Conservation (phyloP, 352 stramenopile species). For the Vaucheria bursata region DNA sequence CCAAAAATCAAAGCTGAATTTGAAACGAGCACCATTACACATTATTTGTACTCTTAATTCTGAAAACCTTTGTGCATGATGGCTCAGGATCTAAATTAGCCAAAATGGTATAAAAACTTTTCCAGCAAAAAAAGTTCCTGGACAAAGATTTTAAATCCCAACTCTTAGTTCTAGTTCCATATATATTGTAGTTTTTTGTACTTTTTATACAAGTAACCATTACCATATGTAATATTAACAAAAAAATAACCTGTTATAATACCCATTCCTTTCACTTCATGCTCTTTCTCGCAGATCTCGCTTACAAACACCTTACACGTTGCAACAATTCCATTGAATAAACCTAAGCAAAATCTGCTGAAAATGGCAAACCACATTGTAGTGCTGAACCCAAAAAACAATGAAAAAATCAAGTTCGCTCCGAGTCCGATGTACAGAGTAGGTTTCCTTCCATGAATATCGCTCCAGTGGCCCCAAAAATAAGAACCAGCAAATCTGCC, state of each 20-base stretch:
- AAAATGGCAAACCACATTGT: slow-evolving; percentile 10
- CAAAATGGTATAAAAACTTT: too few species aligned
- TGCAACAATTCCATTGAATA: slow-evolving; percentile 25
- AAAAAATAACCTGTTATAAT: slow-evolving; percentile 39
- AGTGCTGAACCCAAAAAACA: background rate
- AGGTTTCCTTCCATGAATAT: slow-evolving; percentile 25
- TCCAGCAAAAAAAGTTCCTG: too few species aligned
- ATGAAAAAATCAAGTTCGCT: background rate
- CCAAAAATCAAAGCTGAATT: too few species aligned
- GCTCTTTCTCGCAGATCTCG: slow-evolving; percentile 32
- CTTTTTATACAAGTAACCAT: too few species aligned
- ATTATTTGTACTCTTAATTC: too few species aligned
- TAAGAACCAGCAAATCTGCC: slow-evolving; percentile 26
- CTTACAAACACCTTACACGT: slow-evolving; percentile 27
- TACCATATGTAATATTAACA: too few species aligned
- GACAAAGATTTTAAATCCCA: too few species aligned
- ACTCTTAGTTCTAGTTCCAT: too few species aligned
- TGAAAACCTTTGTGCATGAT: too few species aligned
- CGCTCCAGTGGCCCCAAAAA: slow-evolving; percentile 29
- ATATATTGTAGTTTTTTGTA: too few species aligned
- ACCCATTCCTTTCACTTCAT: slow-evolving; percentile 38
- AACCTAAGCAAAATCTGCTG: slow-evolving; percentile 20
- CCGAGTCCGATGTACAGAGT: slow-evolving; percentile 19
- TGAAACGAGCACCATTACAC: too few species aligned
- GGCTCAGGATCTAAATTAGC: too few species aligned